Evolutionary conservation across 2,329 filamentous ascomycete genomes (phyloP), one percentile per base, ranked within the genome.

Genomic region (Mycosphaerella sp.): DNA sequence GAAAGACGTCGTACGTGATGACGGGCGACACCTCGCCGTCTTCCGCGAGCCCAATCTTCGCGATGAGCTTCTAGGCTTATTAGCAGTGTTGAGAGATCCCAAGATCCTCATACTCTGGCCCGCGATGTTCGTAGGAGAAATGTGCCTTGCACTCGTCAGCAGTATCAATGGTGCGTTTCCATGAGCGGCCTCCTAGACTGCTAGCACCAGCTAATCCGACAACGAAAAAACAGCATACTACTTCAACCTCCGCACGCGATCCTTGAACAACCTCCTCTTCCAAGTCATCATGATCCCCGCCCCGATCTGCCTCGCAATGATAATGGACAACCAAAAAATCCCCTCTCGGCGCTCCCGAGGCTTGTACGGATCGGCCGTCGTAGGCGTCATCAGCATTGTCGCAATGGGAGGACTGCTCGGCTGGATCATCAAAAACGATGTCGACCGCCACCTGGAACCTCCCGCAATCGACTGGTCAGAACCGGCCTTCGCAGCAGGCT

Each of bases 131-230:
- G 54, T 50, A 3, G 51, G 54, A n/a, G 58, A 59, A 21, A 57
- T 52, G 43, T 54, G 52, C 14, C 53, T 59, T 27, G 55, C 58
- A 14, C 52, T 59, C 13, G 54, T 57, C n/a, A 58, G 55, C 39
- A 56, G 50, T 7, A 18, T 56, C 35, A 56, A 53, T 36, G 53
- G 49, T 34, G 10, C 13, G 30, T n/a, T n/a, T 34, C 4, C 4
- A 1, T 5, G 10, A 30, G 28, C 30, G 7, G 13, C 13, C 10
- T 34, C 9, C 13, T 34, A 4, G 30, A 34, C 10, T 25, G 21
- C 21, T 25, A 34, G 30, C 30, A 8, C 6, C 30, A 12, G 30
- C 30, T 34, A 34, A 34, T 8, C 4, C 30, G 30, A 34, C 30
- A 12, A 9, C 21, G 21, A 25, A 25, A 25, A 25, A 25, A 25